phyloP scores from a whole-genome alignment of 1,139 yeast species.

The Scheffersomyces cryptocercus region DNA sequence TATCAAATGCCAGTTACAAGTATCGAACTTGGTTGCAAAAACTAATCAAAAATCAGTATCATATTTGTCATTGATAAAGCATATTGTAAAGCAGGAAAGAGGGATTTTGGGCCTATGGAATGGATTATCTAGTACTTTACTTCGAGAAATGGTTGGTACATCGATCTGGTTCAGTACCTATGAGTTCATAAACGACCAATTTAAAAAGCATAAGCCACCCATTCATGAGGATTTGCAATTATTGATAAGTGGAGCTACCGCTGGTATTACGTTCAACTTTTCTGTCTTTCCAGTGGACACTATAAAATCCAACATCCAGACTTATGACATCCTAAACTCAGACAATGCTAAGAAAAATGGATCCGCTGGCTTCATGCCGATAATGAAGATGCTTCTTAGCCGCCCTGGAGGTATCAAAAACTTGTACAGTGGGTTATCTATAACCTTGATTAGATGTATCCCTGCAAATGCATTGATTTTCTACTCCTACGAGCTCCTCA shows the following conservation, averaged over 20 bases:
- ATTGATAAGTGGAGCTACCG: constrained; percentile 77
- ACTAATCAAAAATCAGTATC: constrained; percentile 9
- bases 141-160: constrained; percentile 87
- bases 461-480: constrained; percentile 92
- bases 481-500: constrained; percentile 71
- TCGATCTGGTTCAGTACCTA: constrained; percentile 94
- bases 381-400: constrained; percentile 30
- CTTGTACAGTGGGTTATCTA: constrained; percentile 82
- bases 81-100: constrained; percentile 39
- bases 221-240: constrained; percentile 48
- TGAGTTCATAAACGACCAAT: constrained; percentile 52
- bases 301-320: constrained; percentile 84
- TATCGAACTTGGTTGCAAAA: constrained; percentile 48
- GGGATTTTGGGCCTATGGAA: constrained; percentile 72
- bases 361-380: constrained; percentile 28
- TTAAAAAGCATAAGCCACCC: constrained; percentile 27
- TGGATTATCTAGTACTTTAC: constrained; percentile 81
- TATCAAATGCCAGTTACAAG: constrained; percentile 86
- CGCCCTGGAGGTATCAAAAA: constrained; percentile 60
- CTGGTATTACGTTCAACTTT: constrained; percentile 81
- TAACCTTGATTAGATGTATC: constrained; percentile 76
- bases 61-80: constrained; percentile 39
- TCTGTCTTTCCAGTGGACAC: constrained; percentile 90
- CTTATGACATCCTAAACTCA: constrained; percentile 38
- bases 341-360: constrained; percentile 5